Evolutionary conservation across 2,329 filamentous ascomycete species (phyloP), one percentile per base, ranked within the genome.

Genomic region (Pseudogymnoascus sp.): DNA sequence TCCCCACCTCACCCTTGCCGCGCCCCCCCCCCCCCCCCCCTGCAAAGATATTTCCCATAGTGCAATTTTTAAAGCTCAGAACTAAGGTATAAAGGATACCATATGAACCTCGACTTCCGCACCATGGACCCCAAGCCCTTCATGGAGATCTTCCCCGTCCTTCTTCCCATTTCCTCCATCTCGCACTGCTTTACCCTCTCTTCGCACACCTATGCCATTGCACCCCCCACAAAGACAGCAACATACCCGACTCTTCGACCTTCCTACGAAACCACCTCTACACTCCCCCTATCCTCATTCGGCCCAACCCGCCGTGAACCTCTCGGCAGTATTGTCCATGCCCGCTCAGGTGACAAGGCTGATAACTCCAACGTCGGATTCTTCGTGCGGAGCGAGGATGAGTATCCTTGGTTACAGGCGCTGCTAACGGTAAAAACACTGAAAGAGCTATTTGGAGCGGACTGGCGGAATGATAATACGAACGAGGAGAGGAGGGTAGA

Each of bases 31-130:
- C 8, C 31, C 8, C 5, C 11, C 10, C 8, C 8, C 31, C 31
- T 11, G 11, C 8, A 8, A 33, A 33, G 31, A 33, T 33, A 33
- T 11, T 33, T 33, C 8, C 31, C 31, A 33, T 33, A 33, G 6
- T 33, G 4, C 31, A 33, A 33, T 33, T 33, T 11, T 33, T 33
- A 33, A 33, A 33, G 4, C 31, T 3, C 8, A 33, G 31, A 33
- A 8, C 31, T 33, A 33, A 33, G 0, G 4, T 33, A 33, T 33
- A 10, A 8, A 33, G 31, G 76, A 0, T 78, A 78, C 31, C 77
- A 79, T 24, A 78, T 78, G 75, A 75, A 74, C 35, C 70, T 79
- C 0, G 76, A 79, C 61, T 78, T 78, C 59, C 71, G 77, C 3
- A 78, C 76, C 3, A 77, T 78, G 76, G 68, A 71, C 8, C 77